Evolutionary conservation across 768 basidiomycete genomes (phyloP).

Genomic region (Obba rivulosa): DNA sequence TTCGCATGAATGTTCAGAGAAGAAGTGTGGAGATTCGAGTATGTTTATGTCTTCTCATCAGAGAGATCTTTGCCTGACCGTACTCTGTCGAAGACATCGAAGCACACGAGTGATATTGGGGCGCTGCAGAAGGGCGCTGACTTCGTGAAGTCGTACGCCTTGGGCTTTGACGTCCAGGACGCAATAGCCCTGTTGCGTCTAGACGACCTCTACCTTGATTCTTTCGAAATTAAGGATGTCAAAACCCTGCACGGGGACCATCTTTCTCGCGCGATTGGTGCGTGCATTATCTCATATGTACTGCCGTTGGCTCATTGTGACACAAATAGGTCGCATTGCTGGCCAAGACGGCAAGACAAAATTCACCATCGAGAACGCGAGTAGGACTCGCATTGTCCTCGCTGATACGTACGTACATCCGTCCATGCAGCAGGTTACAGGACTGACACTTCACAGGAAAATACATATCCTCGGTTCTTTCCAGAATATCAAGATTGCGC

Average conservation of each 20-base stretch:
- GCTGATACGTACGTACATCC: conserved; percentile 80
- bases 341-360: conserved; percentile 99
- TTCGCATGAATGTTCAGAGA: conserved; percentile 92
- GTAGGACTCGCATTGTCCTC: conserved; percentile 94
- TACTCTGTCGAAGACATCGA: conserved; percentile 67
- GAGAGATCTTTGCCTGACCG: not conserved
- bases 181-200: conserved; percentile 91
- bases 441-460: conserved; percentile 49
- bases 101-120: conserved; percentile 88
- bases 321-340: conserved; percentile 78
- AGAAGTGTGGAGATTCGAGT: conserved; percentile 92
- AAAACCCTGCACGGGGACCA: conserved; percentile 98
- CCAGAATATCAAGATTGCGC: conserved; percentile 96
- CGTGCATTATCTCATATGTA: conserved; percentile 8
- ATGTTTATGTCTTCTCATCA: conserved; percentile 24
- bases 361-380: conserved; percentile 97
- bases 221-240: conserved; percentile 98
- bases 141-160: conserved; percentile 90
- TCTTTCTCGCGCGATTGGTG: conserved; percentile 94
- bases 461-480: conserved; percentile 98
- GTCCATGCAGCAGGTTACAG: conserved; percentile 3
- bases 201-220: conserved; percentile 97
- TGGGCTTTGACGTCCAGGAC: conserved; percentile 93
- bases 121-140: conserved; percentile 96
- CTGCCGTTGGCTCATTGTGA: not conserved